Evolutionary conservation across 257 asterid genomes (phyloP), one percentile per base, ranked within the genome.

Genomic region (Coffea eugenioides): DNA sequence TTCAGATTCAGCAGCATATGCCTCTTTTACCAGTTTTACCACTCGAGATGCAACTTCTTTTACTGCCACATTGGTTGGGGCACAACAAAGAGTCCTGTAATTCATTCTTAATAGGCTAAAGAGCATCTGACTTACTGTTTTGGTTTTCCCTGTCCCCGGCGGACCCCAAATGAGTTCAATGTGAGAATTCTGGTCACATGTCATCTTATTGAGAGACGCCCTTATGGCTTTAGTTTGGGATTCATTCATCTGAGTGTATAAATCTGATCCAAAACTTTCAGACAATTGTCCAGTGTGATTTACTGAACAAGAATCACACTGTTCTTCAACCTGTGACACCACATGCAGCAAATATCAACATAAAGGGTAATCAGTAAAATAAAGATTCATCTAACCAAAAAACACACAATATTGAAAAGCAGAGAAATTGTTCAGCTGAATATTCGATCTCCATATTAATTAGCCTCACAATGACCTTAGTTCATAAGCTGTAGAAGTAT

Each of bases 111-210:
- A 80, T 68, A 90, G 90, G 31, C 48, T 23, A 73, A 85, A 75
- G 23, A 91, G 81, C 84, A 91, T 39, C 54, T 67, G 51, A 76
- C 92, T 86, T 3, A 88, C 4, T 2, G 89, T 88, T 41, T 68
- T 82, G 0, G 92, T 91, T 77, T 91, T 91, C 46, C 94, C 96
- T 0, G 94, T 91, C 54, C 97, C 92, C 3, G 94, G 94, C n/a
- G 97, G 92, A 10, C 97, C 97, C 93, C 93, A 82, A 54, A 83
- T 80, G 43, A 85, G 88, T 69, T 80, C 73, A 16, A 83, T 77
- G 64, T 12, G 18, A 6, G 83, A 67, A 48, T 68, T 62, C 16
- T 82, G 88, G 54, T 71, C 78, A 73, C 88, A 85, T 71, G 62
- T 74, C 15, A 61, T 67, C 68, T 56, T 67, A 39, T 6, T 49